A percentile compares a stretch with the other conserved stretches of the same genome.
Conservation (phyloP, 345 rosid genomes). For the Arabidopsis thaliana region DNA sequence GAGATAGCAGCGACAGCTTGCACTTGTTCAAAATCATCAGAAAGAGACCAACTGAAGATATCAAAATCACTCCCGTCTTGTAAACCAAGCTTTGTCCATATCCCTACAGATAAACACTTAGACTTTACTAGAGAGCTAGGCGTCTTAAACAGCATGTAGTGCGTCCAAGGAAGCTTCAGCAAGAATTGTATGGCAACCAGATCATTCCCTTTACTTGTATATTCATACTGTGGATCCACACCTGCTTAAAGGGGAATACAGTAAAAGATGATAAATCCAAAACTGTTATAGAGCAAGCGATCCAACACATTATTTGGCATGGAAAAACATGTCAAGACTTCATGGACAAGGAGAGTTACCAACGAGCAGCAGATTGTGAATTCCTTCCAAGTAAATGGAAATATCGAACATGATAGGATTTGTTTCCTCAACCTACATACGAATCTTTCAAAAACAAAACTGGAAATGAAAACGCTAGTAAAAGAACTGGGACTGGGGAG, state of each 20-base stretch:
- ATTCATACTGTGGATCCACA: conserved; percentile 46
- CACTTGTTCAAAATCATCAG: conserved; percentile 81
- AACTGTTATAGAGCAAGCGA: conserved; percentile 19
- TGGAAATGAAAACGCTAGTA: conserved; percentile 22
- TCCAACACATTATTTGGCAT: conserved; percentile 1
- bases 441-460: conserved; percentile 2
- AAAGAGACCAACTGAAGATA: conserved; percentile 69
- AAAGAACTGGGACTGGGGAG: conserved; percentile 8
- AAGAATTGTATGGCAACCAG: conserved; percentile 53
- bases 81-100: conserved; percentile 72
- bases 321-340: conserved; percentile 24
- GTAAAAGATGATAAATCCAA: conserved; percentile 24
- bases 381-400: conserved; percentile 74
- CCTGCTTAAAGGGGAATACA: conserved; percentile 44
- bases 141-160: conserved; percentile 50
- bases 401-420: conserved; percentile 54
- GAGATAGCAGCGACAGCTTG: conserved; percentile 71
- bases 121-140: conserved; percentile 56
- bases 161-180: conserved; percentile 88
- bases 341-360: conserved; percentile 54
- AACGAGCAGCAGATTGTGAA: conserved; percentile 63
- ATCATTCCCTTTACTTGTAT: conserved; percentile 47
- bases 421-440: conserved; percentile 64
- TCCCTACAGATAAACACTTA: conserved; percentile 70
- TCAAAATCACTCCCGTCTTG: conserved; percentile 55